Conservation (phyloP, 1,139 yeast species). For the Yamadazyma mexicana region DNA sequence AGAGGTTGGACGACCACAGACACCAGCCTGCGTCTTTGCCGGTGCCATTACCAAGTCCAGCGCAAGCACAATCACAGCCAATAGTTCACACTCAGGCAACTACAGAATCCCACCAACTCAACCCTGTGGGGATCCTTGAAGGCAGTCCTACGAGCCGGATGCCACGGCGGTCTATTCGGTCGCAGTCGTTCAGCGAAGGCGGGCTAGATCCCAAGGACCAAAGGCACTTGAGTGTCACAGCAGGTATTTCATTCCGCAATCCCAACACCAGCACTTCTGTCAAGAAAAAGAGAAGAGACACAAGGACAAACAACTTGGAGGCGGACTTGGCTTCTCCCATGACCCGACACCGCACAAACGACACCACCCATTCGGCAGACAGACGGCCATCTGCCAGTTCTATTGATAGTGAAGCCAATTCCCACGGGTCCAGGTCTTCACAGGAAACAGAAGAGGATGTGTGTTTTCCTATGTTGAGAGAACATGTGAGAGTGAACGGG, state of each 20-base stretch:
- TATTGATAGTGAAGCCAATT: conserved; percentile 63
- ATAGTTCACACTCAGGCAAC: background rate
- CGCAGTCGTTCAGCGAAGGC: conserved; percentile 32
- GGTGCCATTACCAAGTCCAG: conserved; percentile 9
- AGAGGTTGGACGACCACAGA: conserved; percentile 58
- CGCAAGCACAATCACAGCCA: conserved; percentile 11
- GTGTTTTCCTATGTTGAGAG: conserved; percentile 89
- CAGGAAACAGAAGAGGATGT: conserved; percentile 96
- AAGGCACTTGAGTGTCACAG: conserved; percentile 14
- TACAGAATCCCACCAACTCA: conserved; percentile 5
- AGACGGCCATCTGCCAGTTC: conserved; percentile 39
- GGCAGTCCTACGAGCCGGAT: conserved; percentile 9
- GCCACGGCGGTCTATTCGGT: conserved; percentile 24
- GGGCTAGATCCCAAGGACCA: conserved; percentile 19
- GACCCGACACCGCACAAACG: conserved; percentile 34
- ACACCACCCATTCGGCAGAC: conserved; percentile 24
- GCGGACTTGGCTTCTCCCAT: conserved; percentile 34
- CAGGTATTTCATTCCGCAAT: conserved; percentile 7
- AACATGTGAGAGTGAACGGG: conserved; percentile 66
- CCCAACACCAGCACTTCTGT: conserved; percentile 2
- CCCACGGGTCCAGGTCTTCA: conserved; percentile 70
- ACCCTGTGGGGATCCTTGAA: conserved; percentile 12
- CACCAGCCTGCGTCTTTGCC: conserved; percentile 49
- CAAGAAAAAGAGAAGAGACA: conserved; percentile 15
- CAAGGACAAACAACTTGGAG: conserved; percentile 23